Conservation (phyloP, 768 basidiomycete genomes). For the Lyophyllum decastes region DNA sequence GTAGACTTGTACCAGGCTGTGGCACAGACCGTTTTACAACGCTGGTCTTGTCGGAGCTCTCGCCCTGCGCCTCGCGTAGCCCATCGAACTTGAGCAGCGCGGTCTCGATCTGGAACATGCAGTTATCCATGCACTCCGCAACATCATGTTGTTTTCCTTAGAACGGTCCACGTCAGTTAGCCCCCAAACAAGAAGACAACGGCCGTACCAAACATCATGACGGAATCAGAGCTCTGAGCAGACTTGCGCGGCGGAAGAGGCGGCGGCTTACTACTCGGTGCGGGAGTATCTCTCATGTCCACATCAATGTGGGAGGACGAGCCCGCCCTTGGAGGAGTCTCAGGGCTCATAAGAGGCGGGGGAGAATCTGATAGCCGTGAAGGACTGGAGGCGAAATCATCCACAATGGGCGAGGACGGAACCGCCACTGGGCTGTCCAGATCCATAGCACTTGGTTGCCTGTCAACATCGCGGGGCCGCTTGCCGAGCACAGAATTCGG, state of each 20-base stretch:
- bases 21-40: slow-evolving; percentile 74
- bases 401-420: slow-evolving; percentile 35
- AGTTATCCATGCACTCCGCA: slow-evolving; percentile 98
- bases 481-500: slow-evolving; percentile 69
- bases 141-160: slow-evolving; percentile 96
- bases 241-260: slow-evolving; percentile 58
- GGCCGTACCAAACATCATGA: slow-evolving; percentile 86
- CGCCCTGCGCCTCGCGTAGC: slow-evolving; percentile 39
- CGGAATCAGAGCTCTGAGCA: slow-evolving; percentile 61
- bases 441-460: slow-evolving; percentile 51
- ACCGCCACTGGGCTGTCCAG: slow-evolving; percentile 45
- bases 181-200: not conserved
- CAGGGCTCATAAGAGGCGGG: slow-evolving; percentile 20
- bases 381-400: slow-evolving; percentile 34
- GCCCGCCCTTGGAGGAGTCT: slow-evolving; percentile 26
- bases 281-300: slow-evolving; percentile 31
- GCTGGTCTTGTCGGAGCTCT: slow-evolving; percentile 63
- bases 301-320: slow-evolving; percentile 31
- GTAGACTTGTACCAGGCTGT: not conserved
- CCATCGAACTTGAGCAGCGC: slow-evolving; percentile 78
- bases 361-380: slow-evolving; percentile 30
- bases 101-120: slow-evolving; percentile 98
- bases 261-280: slow-evolving; percentile 44
- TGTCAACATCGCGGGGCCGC: slow-evolving; percentile 52
- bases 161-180: slow-evolving; percentile 4